Conservation (phyloP, 495 filamentous ascomycete species). For the Aspergillus wentii region DNA sequence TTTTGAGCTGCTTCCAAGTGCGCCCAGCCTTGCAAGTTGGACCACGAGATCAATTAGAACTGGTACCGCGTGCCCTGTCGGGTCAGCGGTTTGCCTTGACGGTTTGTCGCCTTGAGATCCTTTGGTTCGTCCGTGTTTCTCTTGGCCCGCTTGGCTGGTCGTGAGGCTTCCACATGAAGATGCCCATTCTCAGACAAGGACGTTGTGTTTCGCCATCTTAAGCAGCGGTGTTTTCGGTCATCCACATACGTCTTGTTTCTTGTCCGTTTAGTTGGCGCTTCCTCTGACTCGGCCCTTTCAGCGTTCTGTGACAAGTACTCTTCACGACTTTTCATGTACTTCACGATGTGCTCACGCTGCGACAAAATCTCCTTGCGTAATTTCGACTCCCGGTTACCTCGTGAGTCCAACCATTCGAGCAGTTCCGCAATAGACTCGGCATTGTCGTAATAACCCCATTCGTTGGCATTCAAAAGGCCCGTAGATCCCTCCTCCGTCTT, state of each 20-base stretch:
- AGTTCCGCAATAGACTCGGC: constrained; percentile 70
- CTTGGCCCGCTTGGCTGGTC: constrained; percentile 57
- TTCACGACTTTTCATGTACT: constrained; percentile 74
- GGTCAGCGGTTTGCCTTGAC: constrained; percentile 43
- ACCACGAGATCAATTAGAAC: constrained; percentile 22
- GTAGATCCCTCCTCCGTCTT: constrained; percentile 80
- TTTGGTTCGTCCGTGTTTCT: constrained; percentile 41
- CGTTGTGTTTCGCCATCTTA: constrained; percentile 76
- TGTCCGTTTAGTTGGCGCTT: constrained; percentile 61
- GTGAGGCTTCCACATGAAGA: constrained; percentile 72
- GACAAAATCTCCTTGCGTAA: constrained; percentile 76
- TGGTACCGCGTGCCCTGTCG: constrained; percentile 46
- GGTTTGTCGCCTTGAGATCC: constrained; percentile 39
- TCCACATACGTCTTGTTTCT: constrained; percentile 66
- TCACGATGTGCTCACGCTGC: constrained; percentile 71
- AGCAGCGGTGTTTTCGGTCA: constrained; percentile 61
- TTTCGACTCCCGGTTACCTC: constrained; percentile 77
- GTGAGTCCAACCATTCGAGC: constrained; percentile 81
- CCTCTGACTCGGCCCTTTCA: constrained; percentile 52
- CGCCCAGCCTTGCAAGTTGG: background rate
- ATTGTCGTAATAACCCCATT: constrained; percentile 91
- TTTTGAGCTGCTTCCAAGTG: background rate
- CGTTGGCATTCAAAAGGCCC: constrained; percentile 65
- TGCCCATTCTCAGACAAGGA: constrained; percentile 75
- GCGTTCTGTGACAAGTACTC: constrained; percentile 58